A percentile compares a stretch with the other conserved stretches of the same genome.
Conservation (phyloP, 805 yeast species). For the Teunomyces funiuensis region DNA sequence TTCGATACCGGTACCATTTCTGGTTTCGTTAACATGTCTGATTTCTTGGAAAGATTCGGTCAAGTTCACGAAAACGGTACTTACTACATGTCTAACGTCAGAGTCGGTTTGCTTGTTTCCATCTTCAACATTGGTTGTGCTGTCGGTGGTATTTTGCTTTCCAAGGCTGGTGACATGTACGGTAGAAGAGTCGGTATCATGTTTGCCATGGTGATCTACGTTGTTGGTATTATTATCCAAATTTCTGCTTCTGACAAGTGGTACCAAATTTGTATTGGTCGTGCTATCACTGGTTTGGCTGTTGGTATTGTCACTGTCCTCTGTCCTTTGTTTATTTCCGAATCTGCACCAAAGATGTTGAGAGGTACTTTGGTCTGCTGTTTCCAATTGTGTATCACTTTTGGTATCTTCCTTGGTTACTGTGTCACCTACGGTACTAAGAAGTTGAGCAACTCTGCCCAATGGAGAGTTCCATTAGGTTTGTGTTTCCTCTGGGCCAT, state of each 20-base stretch:
- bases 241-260: conserved; percentile 21
- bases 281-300: conserved; percentile 28
- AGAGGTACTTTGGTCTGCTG: conserved; percentile 31
- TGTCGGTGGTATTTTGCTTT: conserved; percentile 26
- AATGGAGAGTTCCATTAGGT: conserved; percentile 31
- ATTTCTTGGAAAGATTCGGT: conserved; percentile 23
- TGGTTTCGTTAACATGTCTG: conserved; percentile 30
- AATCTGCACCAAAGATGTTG: conserved; percentile 27
- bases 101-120: conserved; percentile 28
- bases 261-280: conserved; percentile 27
- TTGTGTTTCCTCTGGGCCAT: conserved; percentile 29
- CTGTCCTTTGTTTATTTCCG: conserved; percentile 27
- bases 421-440: conserved; percentile 28
- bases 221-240: conserved; percentile 28
- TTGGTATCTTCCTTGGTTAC: conserved; percentile 30
- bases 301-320: conserved; percentile 28
- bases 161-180: conserved; percentile 23
- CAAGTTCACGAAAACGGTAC: conserved; percentile 16
- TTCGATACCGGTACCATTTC: conserved; percentile 33
- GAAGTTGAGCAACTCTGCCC: conserved; percentile 21
- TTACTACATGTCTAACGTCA: conserved; percentile 20
- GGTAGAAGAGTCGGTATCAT: conserved; percentile 29
- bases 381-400: conserved; percentile 27
- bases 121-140: conserved; percentile 32
- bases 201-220: conserved; percentile 26